Base-by-base conservation (phyloP, 2,329 filamentous ascomycete species). In the Venturiaceae sp. region DNA sequence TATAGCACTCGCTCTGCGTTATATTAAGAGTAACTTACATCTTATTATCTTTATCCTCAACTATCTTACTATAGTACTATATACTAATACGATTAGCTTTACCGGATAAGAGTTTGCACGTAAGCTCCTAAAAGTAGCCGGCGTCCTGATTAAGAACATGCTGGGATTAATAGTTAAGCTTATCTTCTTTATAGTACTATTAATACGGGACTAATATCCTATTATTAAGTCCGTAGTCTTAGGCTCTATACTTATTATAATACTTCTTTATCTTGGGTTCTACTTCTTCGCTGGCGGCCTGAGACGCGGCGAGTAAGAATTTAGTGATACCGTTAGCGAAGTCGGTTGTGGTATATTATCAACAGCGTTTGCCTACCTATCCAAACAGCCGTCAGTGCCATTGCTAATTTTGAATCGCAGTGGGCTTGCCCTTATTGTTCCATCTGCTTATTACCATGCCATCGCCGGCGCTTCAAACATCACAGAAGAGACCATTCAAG, bases 211-310 rank as follows among this genome's bases (percentile, higher is more conserved):
- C 32, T 3, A 23, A 32, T n/a, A 34, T 28, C 57, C 79, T 28
- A 86, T 94, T 64, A 89, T 94, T 64, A 84, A 89, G 67, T 88
- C 88, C 54, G 90, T 90, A 19, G 91, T 95, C 60, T 74, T 95
- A 1, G 90, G 90, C 19, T 92, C 87, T 0, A 86, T 95, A 44
- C 72, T 95, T 33, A 89, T 90, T 13, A 95, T 90, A 32, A 80
- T 94, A 74, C 74, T 95, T 50, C 77, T 95, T 5, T 95, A 90
- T 65, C 73, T 94, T n/a, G 90, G 90, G 0, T 67, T 87, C 55
- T 94, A 88, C 70, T 95, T 95, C 76, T 85, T 92, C 64, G 80
- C 85, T 26, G 88, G 88, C 34, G 90, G 90, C 14, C 66, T 92
- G 50, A 77, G 79, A 58, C 82, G 82, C 90, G 66, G 78, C 75